Base-by-base conservation (phyloP, 2,329 filamentous ascomycete species). In the Pyrenophora graminea region DNA sequence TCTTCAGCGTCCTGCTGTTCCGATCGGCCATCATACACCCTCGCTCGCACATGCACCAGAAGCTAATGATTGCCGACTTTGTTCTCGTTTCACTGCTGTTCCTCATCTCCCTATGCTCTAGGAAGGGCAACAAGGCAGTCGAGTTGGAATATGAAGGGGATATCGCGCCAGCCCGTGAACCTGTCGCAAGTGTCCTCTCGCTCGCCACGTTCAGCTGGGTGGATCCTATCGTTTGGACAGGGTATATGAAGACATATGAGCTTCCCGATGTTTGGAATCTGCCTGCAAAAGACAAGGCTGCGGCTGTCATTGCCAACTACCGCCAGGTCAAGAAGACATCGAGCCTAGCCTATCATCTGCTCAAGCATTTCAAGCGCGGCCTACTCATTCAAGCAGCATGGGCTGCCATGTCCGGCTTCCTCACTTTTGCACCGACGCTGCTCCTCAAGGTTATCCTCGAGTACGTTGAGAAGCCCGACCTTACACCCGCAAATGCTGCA, bases 201-300 rank as follows among this genome's bases (percentile, higher is more conserved):
- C 79, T 95, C 38, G 86, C 86, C 18, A 94, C 91, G 2, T 99
- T 97, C 70, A 80, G 85, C 17, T 99, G 94, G 94, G 85, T 97
- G 17, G 92, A 97, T 72, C 76, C 86, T 1, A 88, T 99, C 59
- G 87, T 99, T 37, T 91, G 87, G 85, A 86, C 88, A 61, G 94
- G 94, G 12, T 97, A 92, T 80, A 88, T 85, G 70, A 86, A 90
- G 69, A 85, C 91, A 0, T 82, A 95, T 56, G 91, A 95, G 66
- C 83, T 97, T 60, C 76, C 84, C 23, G 86, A 92, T 71, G 90
- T 99, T 3, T 99, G 94, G 94, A 97, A 97, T 67, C 75, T 99
- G 54, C 77, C 90, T 15, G 85, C 91, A 30, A 90, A 86, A 67
- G 92, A 97, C 76, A 96, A 97, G 76, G 91, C 94, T 21, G 87